Conservation (phyloP, 768 basidiomycete genomes). For the Roridomyces roridus region DNA sequence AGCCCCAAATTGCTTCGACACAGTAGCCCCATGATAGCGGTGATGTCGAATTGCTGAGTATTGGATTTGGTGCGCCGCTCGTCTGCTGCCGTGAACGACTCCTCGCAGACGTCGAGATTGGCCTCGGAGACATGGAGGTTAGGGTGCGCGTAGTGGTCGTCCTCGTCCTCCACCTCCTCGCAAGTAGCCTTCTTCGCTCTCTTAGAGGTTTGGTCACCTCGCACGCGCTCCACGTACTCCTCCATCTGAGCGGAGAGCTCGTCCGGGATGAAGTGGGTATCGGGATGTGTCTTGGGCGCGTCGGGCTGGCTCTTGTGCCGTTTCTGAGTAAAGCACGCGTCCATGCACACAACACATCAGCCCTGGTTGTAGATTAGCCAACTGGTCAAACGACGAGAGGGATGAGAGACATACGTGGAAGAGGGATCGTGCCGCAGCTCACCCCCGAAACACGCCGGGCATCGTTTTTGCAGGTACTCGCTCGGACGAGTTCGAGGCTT, state of each 20-base stretch:
- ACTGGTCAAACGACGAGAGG: too few species aligned
- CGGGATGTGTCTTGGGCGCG: conserved; percentile 25
- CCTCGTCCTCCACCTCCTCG: background rate
- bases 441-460: conserved; percentile 26
- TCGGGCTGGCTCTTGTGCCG: conserved; percentile 20
- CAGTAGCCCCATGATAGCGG: conserved; percentile 42
- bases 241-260: conserved; percentile 28
- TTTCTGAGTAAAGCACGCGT: conserved; percentile 37
- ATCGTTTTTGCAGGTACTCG: conserved; percentile 26
- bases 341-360: background rate
- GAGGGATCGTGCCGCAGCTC: background rate
- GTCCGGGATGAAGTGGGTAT: conserved; percentile 29
- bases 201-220: background rate
- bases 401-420: conserved; percentile 12
- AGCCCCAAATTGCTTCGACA: conserved; percentile 38
- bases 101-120: conserved; percentile 38
- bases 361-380: too few species aligned
- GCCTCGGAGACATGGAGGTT: conserved; percentile 33
- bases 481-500: conserved; percentile 9
- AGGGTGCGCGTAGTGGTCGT: conserved; percentile 24
- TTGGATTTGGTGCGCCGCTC: conserved; percentile 32
- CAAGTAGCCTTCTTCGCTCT: background rate
- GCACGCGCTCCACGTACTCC: conserved; percentile 17
- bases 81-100: conserved; percentile 39
- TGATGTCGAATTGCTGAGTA: conserved; percentile 36